Base-by-base conservation (phyloP, 164 flowering plant genomes). In the Vitis labrusca region DNA sequence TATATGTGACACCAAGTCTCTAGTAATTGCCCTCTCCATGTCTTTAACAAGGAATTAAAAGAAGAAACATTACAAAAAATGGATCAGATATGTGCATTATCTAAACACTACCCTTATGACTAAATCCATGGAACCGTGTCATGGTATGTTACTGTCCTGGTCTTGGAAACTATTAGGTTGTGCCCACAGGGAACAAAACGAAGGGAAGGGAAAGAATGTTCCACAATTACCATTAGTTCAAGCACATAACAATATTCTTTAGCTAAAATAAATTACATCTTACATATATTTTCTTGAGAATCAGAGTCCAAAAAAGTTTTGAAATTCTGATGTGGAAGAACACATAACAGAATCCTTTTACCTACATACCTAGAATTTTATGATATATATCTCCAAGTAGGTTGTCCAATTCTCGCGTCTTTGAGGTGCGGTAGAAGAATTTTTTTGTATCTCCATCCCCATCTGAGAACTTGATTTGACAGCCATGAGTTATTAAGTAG, bases 331-430 rank as follows among this genome's bases (percentile, higher is more conserved):
- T 19, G 4, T n/a, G 30, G 58, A 56, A 68, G 37, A 6, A 4
- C n/a, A 50, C 19, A 57, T 30, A 7, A 37, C n/a, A 29, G 3
- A 19, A 50, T 19, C 9, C 10, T 61, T 57, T 51, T 10, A 8
- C 44, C 9, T 9, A 65, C 74, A 64, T 75, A 92, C 98, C 98
- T 58, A 94, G 78, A 69, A 94, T 88, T 80, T 94, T 94, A 75
- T 94, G 98, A 79, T 94, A 92, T 59, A 94, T 82, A 71, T 92
- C 99, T 66, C 99, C 99, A 58, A 92, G 86, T 76, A 89, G 84
- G 76, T 76, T 79, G 78, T 94, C 99, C 83, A 94, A 63, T 71
- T 94, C 99, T 68, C 89, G 83, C 73, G 99, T 92, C 87, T 87
- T 92, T 59, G 86, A 83, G 50, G 95, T 91, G 71, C 79, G 97